Evolutionary conservation across 345 rosid species (phyloP).

Genomic region (Hibiscus mutabilis): DNA sequence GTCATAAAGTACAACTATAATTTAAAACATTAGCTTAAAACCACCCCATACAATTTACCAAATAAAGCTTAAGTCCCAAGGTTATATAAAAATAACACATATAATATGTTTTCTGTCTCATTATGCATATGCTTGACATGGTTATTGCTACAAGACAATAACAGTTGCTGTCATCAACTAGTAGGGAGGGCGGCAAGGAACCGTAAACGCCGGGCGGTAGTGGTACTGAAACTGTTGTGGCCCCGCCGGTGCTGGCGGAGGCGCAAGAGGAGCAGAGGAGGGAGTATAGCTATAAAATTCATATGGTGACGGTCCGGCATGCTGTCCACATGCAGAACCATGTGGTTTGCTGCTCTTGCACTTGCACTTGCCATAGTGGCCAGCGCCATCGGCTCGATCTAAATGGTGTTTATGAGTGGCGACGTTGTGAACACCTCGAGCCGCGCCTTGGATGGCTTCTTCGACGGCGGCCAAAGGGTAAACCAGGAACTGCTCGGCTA

Average conservation of each 20-base stretch:
- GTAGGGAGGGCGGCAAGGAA: conserved; percentile 11
- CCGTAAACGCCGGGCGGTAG: not conserved
- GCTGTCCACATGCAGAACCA: not conserved
- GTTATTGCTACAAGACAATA: not conserved
- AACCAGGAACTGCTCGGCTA: not conserved
- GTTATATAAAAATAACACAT: not conserved
- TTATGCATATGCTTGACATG: not conserved
- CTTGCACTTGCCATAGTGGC: not conserved
- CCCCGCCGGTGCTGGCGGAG: not conserved
- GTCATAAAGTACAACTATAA: not conserved
- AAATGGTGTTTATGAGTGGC: not conserved
- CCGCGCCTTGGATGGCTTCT: conserved; percentile 3
- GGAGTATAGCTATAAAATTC: not conserved
- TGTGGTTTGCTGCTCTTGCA: not conserved
- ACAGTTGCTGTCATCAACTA: not conserved
- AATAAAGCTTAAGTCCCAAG: not conserved
- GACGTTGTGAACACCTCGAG: conserved; percentile 7
- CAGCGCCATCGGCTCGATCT: not conserved
- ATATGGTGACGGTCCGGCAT: not conserved
- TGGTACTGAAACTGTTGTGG: not conserved
- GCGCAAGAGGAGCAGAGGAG: not conserved
- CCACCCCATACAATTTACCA: not conserved
- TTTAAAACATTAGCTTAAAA: not conserved
- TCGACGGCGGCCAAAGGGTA: conserved; percentile 5
- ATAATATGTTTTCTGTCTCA: not conserved